Evolutionary conservation across 305 asterid species (phyloP), one percentile per base, ranked within the genome.

Genomic region (Ruellia speciosa): DNA sequence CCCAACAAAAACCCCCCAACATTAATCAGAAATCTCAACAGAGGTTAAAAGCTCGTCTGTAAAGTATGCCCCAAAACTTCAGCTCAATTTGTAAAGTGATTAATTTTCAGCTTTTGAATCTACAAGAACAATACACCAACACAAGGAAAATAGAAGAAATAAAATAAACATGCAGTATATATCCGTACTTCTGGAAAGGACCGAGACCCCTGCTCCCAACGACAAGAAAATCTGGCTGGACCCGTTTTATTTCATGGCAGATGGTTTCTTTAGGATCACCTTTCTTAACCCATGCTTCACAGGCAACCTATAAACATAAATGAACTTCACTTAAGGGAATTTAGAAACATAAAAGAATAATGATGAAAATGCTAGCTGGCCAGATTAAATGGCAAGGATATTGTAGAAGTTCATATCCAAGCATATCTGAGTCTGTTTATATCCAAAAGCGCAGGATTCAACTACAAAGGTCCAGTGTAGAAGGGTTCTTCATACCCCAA

Each of bases 201-300:
- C 88, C 88, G 14, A 79, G 88, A 60, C 85, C 85, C 68, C 95
- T 70, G 77, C 80, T 66, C 50, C 95, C 95, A 14, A 86, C 87
- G 41, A 86, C 85, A 59, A 86, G 92, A 24, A 85, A 62, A 70
- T 85, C 95, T 14, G 92, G 95, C 18, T 62, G 71, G 41, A 79
- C 70, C 14, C 88, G 81, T 59, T 43, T 72, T 43, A 72, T 86
- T 72, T 83, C 92, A 58, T 69, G 75, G 65, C 88, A 83, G 52
- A 86, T 81, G 70, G 83, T 69, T 66, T 79, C 90, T 67, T 74
- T 79, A 6, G 95, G 83, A 70, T 81, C 88, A 62, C 95, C 95
- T 66, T 24, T 60, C 74, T 70, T 81, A 45, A 79, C 20, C 92
- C 92, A 77, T 66, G 92, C 80, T 74, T 86, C 88, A 72, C 88